Conservation (phyloP, 2,329 filamentous ascomycete genomes). For the Thielaviopsis ethacetica region DNA sequence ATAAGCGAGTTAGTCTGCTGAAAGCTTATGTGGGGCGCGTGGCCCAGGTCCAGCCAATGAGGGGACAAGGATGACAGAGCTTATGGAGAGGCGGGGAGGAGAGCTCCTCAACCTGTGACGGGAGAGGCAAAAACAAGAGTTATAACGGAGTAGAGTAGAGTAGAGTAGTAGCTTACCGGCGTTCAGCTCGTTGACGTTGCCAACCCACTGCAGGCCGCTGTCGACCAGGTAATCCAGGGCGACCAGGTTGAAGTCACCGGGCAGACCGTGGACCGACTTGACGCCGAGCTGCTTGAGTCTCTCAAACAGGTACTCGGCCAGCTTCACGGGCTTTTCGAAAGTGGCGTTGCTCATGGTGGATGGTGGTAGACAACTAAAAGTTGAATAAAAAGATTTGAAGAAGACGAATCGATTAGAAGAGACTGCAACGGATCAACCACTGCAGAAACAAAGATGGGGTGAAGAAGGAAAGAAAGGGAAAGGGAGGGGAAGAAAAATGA, state of each 20-base stretch:
- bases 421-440: not conserved
- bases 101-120: no score
- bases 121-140: no score
- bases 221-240: conserved; percentile 49
- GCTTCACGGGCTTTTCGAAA: conserved; percentile 36
- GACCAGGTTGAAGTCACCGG: conserved; percentile 57
- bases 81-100: conserved; percentile 9
- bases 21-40: not conserved
- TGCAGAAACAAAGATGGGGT: not conserved
- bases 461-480: not conserved
- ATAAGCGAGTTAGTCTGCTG: conserved; percentile 13
- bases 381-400: not conserved
- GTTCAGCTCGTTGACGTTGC: conserved; percentile 58
- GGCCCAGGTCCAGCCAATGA: not conserved
- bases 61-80: not conserved
- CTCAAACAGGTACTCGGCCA: conserved; percentile 52
- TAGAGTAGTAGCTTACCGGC: conserved; percentile 45
- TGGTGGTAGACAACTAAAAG: not conserved
- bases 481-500: no score
- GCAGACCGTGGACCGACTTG: conserved; percentile 50
- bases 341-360: not conserved
- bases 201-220: conserved; percentile 45
- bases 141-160: no score
- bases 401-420: not conserved
- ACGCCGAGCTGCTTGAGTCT: conserved; percentile 48